Conservation (phyloP, 495 filamentous ascomycete genomes). For the Darksidea phi region DNA sequence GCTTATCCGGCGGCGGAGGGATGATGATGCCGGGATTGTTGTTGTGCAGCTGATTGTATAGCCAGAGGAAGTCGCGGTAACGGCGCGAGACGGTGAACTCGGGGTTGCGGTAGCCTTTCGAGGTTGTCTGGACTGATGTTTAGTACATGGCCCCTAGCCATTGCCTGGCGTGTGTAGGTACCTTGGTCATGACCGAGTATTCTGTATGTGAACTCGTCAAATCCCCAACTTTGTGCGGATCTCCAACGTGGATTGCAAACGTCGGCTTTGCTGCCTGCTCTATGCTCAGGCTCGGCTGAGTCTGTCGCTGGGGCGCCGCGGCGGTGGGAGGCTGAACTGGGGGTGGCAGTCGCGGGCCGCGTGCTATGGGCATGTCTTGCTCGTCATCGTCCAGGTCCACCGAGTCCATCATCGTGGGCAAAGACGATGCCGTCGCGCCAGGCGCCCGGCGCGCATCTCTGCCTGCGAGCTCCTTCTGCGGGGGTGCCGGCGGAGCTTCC, state of each 20-base stretch:
- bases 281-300: conserved; percentile 78
- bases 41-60: conserved; percentile 87
- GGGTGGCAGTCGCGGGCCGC: conserved; percentile 64
- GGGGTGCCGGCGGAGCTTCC: conserved; percentile 81
- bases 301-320: conserved; percentile 55
- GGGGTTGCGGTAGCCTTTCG: conserved; percentile 86
- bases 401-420: conserved; percentile 58
- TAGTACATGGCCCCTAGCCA: background rate
- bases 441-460: conserved; percentile 58
- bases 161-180: conserved; percentile 43
- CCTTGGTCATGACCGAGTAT: conserved; percentile 91
- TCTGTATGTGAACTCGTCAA: conserved; percentile 96
- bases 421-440: conserved; percentile 51
- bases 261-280: conserved; percentile 87
- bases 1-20: conserved; percentile 95
- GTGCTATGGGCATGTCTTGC: conserved; percentile 46
- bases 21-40: conserved; percentile 96
- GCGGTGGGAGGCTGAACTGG: conserved; percentile 61
- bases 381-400: conserved; percentile 64
- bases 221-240: conserved; percentile 97
- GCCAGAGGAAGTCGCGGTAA: conserved; percentile 96
- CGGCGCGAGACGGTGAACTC: conserved; percentile 90
- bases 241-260: conserved; percentile 90
- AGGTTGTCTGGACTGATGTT: conserved; percentile 66
- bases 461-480: conserved; percentile 70